phyloP scores from a whole-genome alignment of 345 rosid genomes.

The Eucalyptus dawsonii region DNA sequence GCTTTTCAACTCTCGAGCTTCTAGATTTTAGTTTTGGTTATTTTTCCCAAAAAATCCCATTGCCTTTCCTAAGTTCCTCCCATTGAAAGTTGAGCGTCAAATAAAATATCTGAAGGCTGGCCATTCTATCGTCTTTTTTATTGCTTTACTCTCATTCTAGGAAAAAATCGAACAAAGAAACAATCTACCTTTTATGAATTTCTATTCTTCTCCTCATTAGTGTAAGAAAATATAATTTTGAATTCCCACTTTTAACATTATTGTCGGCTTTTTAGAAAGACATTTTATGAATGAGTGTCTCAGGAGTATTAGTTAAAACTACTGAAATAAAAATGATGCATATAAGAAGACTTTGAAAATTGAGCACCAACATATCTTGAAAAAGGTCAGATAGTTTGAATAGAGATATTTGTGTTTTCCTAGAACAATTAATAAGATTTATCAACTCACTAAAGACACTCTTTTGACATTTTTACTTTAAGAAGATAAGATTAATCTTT shows the following conservation, averaged over 20 bases:
- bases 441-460: not conserved
- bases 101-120: not conserved
- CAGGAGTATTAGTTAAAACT: rapidly evolving
- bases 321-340: too few species aligned
- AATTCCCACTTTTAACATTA: not conserved
- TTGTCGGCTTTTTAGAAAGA: rapidly evolving
- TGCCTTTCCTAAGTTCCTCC: not conserved
- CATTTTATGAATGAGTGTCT: not conserved
- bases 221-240: not conserved
- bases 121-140: not conserved
- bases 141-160: not conserved
- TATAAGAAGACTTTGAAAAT: not conserved
- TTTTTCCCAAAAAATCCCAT: not conserved
- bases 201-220: not conserved
- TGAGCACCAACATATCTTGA: not conserved
- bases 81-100: not conserved
- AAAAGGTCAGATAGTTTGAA: not conserved
- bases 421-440: not conserved
- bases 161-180: not conserved
- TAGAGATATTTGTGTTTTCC: not conserved
- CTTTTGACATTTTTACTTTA: not conserved
- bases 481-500: not conserved
- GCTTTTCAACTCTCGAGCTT: not conserved
- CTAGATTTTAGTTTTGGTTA: not conserved
- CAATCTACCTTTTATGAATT: not conserved